phyloP scores from a whole-genome alignment of 2,329 filamentous ascomycete genomes.

The Phoma sp. region DNA sequence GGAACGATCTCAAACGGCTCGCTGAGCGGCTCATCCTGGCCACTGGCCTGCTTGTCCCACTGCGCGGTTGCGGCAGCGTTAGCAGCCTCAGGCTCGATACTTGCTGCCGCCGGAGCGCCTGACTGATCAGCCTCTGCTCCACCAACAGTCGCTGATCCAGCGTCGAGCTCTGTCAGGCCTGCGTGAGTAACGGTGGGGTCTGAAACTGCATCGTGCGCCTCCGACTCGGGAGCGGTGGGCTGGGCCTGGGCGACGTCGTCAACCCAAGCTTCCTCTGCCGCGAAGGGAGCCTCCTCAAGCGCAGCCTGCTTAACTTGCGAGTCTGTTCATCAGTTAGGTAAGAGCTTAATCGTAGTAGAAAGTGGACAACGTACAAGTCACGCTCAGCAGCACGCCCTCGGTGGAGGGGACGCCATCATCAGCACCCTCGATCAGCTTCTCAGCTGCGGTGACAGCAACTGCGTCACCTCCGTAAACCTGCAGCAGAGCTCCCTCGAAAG shows the following conservation, averaged over 20 bases:
- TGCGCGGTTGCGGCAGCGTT: slow-evolving; percentile 68
- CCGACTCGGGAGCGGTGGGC: slow-evolving; percentile 45
- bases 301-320: slow-evolving; percentile 65
- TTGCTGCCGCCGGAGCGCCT: slow-evolving; percentile 46
- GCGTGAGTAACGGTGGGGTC: slow-evolving; percentile 74
- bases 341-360: not conserved
- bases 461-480: slow-evolving; percentile 82
- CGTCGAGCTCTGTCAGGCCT: slow-evolving; percentile 71
- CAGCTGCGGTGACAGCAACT: slow-evolving; percentile 74
- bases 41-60: slow-evolving; percentile 66
- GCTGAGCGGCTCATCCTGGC: slow-evolving; percentile 58
- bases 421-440: slow-evolving; percentile 77
- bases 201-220: slow-evolving; percentile 52
- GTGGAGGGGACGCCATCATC: slow-evolving; percentile 72
- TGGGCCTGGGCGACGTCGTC: slow-evolving; percentile 57
- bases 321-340: slow-evolving; percentile 51
- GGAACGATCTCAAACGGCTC: slow-evolving; percentile 81
- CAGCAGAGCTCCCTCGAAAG: slow-evolving; percentile 80
- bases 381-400: slow-evolving; percentile 68
- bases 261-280: slow-evolving; percentile 59
- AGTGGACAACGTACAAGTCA: slow-evolving; percentile 69
- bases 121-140: slow-evolving; percentile 38
- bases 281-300: slow-evolving; percentile 60
- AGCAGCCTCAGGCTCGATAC: slow-evolving; percentile 51
- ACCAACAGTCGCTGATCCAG: slow-evolving; percentile 39